Evolutionary conservation across 2,329 filamentous ascomycete species (phyloP).

Genomic region (Mariannaea sp.): DNA sequence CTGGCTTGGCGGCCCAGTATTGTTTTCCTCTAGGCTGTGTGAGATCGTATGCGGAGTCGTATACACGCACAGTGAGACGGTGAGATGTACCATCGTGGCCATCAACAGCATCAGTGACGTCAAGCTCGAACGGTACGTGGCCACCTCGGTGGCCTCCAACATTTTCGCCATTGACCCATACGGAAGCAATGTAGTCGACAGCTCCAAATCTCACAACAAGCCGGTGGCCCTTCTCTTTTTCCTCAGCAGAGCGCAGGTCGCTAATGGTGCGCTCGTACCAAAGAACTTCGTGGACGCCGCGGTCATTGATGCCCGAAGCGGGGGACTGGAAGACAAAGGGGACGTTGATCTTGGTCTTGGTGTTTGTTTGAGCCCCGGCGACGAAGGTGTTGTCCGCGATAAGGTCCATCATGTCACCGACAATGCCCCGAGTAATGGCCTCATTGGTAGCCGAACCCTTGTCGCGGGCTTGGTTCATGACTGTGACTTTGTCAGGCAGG

Average conservation of each 20-base stretch:
- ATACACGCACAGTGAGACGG: conserved; percentile 61
- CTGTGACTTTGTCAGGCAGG: conserved; percentile 50
- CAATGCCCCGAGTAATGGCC: conserved; percentile 50
- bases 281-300: conserved; percentile 67
- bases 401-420: conserved; percentile 53
- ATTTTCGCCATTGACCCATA: conserved; percentile 59
- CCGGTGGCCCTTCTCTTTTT: conserved; percentile 48
- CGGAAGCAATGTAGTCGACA: conserved; percentile 63
- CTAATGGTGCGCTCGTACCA: conserved; percentile 65
- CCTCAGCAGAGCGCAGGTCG: conserved; percentile 53
- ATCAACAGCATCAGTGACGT: conserved; percentile 56
- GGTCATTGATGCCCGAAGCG: conserved; percentile 65
- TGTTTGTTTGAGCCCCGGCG: conserved; percentile 40
- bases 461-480: conserved; percentile 33
- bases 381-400: conserved; percentile 51
- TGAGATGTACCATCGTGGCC: conserved; percentile 34
- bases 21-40: conserved; percentile 71
- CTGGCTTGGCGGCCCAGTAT: conserved; percentile 65
- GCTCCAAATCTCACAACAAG: conserved; percentile 62
- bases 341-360: conserved; percentile 61
- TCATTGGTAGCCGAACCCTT: conserved; percentile 45
- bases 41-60: conserved; percentile 67
- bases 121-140: conserved; percentile 63
- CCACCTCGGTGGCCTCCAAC: conserved; percentile 62
- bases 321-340: conserved; percentile 69